Evolutionary conservation across 2,329 filamentous ascomycete species (phyloP).

Genomic region (Penicillium hordei): DNA sequence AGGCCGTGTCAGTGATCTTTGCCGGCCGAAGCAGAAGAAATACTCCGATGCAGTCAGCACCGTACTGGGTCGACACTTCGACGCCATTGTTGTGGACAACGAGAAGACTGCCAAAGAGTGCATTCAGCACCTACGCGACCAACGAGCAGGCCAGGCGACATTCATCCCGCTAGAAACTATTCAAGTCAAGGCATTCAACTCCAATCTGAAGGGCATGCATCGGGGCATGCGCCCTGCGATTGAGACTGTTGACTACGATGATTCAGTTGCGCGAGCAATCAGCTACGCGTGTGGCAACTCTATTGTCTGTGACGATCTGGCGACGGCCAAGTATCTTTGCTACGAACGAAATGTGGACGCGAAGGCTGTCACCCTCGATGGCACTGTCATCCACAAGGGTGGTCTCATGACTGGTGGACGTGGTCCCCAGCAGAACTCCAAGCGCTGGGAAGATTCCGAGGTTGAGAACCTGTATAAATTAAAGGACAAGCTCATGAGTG

Average conservation of each 20-base stretch:
- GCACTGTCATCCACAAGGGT: conserved; percentile 95
- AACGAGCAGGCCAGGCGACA: conserved; percentile 81
- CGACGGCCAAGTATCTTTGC: conserved; percentile 84
- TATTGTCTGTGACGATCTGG: conserved; percentile 85
- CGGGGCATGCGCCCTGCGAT: conserved; percentile 84
- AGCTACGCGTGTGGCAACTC: conserved; percentile 93
- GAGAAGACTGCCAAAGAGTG: conserved; percentile 93
- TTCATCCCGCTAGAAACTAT: conserved; percentile 98
- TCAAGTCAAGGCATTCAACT: conserved; percentile 87
- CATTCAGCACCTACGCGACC: conserved; percentile 89
- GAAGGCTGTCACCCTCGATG: conserved; percentile 91
- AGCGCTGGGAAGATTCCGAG: conserved; percentile 85
- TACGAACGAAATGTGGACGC: conserved; percentile 82
- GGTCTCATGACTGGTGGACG: conserved; percentile 96
- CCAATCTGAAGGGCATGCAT: conserved; percentile 83
- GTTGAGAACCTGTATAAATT: conserved; percentile 79
- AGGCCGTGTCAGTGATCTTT: conserved; percentile 85
- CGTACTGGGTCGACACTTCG: conserved; percentile 87
- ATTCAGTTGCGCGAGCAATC: conserved; percentile 84
- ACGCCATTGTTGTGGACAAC: conserved; percentile 90
- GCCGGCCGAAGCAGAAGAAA: conserved; percentile 96
- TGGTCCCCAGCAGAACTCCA: conserved; percentile 72
- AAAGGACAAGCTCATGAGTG: conserved; percentile 71
- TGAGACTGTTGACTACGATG: conserved; percentile 93
- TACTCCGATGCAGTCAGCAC: conserved; percentile 91